Percentiles rank a stretch among this genome's conserved stretches.
These are phyloP conservation scores for Panellus pusillus DNA, from an alignment of 768 basidiomycete species.

Conservation along the genomic window DNA sequence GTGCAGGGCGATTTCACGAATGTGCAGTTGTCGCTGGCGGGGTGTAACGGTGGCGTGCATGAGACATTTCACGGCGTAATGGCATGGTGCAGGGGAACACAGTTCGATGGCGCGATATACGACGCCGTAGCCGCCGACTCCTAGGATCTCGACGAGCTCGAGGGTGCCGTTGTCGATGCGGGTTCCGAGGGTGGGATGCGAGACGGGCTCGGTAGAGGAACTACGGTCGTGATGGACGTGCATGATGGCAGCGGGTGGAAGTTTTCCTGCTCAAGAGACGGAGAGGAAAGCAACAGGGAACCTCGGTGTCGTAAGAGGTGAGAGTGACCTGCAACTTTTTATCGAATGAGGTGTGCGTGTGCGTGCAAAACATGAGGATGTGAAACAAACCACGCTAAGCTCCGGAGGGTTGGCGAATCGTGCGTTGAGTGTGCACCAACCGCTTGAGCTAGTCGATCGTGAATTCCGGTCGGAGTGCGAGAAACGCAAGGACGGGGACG, in stretches of 20 bases:
- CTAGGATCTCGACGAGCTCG: conserved; percentile 83
- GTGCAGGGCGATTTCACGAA: conserved; percentile 85
- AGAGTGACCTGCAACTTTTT: conserved; percentile 14
- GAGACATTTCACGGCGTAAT: conserved; percentile 92
- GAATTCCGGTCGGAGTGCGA: conserved; percentile 6
- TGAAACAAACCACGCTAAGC: conserved; percentile 24
- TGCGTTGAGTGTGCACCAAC: conserved; percentile 12
- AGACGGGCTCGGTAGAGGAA: conserved; percentile 19
- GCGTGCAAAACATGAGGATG: conserved; percentile 25
- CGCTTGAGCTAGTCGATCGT: conserved; percentile 16
- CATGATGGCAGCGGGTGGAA: conserved; percentile 8
- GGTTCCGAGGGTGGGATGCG: conserved; percentile 65
- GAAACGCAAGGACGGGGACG: conserved; percentile 16
- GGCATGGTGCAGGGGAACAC: conserved; percentile 46
- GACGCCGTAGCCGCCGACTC: conserved; percentile 92
- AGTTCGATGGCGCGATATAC: conserved; percentile 86
- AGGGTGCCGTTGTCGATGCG: conserved; percentile 81
- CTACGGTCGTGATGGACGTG: conserved; percentile 15
- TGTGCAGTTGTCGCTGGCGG: conserved; percentile 74
- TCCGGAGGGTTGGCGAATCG: conserved; percentile 23
- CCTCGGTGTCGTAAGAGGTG: conserved; percentile 13
- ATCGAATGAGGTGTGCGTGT: conserved; percentile 16
- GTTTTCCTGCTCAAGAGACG: not conserved
- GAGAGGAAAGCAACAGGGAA: conserved; percentile 11
- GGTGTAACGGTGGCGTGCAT: conserved; percentile 40